Evolutionary conservation across 2,329 filamentous ascomycete species (phyloP).

Genomic region (Apiospora saccharicola): DNA sequence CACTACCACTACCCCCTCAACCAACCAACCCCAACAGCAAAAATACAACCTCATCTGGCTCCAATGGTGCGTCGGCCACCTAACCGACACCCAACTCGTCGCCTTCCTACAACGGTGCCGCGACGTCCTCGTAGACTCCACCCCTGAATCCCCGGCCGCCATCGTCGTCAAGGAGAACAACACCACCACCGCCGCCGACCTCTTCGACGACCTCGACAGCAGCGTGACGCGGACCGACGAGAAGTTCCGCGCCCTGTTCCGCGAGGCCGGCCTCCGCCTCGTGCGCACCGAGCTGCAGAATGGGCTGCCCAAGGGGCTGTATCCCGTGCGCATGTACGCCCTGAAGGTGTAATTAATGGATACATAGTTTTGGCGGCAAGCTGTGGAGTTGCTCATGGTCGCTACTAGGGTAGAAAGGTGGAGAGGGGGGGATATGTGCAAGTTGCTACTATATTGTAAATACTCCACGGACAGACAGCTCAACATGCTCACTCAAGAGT

Average conservation of each 20-base stretch:
- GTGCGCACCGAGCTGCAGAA: constrained; percentile 75
- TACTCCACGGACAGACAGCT: not conserved
- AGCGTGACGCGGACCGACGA: constrained; percentile 77
- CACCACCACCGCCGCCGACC: constrained; percentile 63
- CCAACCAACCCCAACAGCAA: constrained; percentile 33
- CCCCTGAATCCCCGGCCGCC: constrained; percentile 50
- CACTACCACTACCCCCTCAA: constrained; percentile 46
- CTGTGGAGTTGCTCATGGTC: not conserved
- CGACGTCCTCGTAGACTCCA: constrained; percentile 41
- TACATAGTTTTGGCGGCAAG: not conserved
- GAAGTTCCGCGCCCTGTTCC: constrained; percentile 76
- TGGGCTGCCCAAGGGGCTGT: constrained; percentile 58
- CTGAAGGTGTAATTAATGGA: constrained; percentile 57
- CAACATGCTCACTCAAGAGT: not conserved
- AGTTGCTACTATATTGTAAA: not conserved
- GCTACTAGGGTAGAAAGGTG: not conserved
- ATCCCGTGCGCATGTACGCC: constrained; percentile 81
- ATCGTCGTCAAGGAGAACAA: constrained; percentile 89
- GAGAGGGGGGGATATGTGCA: not conserved
- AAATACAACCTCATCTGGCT: constrained; percentile 85
- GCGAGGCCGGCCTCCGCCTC: constrained; percentile 70
- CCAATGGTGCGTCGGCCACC: constrained; percentile 88
- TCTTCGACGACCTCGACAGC: constrained; percentile 79
- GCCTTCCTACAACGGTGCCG: constrained; percentile 70
- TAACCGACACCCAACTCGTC: constrained; percentile 77